Evolutionary conservation across 495 filamentous ascomycete species (phyloP).

Genomic region (Penicillium silybi): DNA sequence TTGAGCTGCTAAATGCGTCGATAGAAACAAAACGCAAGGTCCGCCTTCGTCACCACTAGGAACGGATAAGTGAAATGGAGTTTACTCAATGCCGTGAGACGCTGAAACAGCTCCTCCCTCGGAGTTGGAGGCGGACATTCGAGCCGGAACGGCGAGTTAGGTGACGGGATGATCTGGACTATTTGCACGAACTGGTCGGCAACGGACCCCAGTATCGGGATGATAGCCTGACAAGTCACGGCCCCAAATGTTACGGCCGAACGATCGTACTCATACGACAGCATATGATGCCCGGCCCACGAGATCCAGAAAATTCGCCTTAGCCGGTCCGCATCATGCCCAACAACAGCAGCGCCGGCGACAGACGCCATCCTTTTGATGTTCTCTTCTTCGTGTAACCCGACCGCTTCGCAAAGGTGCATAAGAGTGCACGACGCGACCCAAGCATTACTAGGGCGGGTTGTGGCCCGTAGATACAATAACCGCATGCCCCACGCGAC

Average conservation of each 20-base stretch:
- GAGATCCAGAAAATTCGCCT: slow-evolving; percentile 32
- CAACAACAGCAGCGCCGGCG: slow-evolving; percentile 16
- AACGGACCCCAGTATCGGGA: slow-evolving; percentile 17
- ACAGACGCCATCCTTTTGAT: slow-evolving; percentile 25
- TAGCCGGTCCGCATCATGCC: slow-evolving; percentile 28
- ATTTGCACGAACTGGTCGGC: slow-evolving; percentile 29
- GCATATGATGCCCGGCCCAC: slow-evolving; percentile 31
- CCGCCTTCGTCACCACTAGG: slow-evolving; percentile 28
- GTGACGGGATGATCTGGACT: slow-evolving; percentile 6
- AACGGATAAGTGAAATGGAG: slow-evolving; percentile 23
- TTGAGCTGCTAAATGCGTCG: slow-evolving; percentile 31
- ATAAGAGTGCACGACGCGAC: slow-evolving; percentile 33
- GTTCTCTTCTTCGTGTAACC: slow-evolving; percentile 26
- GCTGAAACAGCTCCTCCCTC: background rate
- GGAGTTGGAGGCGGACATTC: background rate
- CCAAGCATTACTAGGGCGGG: slow-evolving; percentile 33
- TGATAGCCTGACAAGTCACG: slow-evolving; percentile 25
- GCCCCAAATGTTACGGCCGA: slow-evolving; percentile 22
- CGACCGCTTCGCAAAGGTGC: slow-evolving; percentile 18
- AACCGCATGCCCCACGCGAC: slow-evolving; percentile 33
- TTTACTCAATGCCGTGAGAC: background rate
- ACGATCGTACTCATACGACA: slow-evolving; percentile 31
- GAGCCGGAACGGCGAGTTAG: background rate
- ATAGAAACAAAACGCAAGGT: slow-evolving; percentile 33
- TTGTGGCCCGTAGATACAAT: slow-evolving; percentile 32